phyloP scores from a whole-genome alignment of 2,329 filamentous ascomycete species.

The Macrophomina phaseolina region DNA sequence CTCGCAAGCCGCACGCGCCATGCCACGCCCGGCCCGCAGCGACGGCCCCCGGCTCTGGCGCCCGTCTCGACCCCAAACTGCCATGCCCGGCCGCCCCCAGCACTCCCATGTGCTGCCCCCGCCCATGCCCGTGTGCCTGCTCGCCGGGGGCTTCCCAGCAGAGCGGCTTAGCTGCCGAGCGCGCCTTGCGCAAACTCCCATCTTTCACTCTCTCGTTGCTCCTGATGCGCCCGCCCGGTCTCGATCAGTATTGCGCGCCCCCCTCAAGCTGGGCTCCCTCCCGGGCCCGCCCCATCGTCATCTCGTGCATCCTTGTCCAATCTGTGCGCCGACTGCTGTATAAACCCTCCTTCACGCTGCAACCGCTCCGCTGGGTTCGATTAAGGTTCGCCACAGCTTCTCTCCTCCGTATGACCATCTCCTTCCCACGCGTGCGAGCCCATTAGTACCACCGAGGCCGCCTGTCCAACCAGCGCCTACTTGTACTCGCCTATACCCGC shows the following conservation, averaged over 20 bases:
- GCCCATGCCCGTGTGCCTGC: constrained; percentile 13
- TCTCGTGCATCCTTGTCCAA: constrained; percentile 27
- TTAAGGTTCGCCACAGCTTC: constrained; percentile 28
- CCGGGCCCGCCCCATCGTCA: constrained; percentile 25
- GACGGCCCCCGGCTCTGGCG: constrained; percentile 16
- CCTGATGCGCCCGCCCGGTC: constrained; percentile 22
- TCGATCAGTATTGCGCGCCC: constrained; percentile 12
- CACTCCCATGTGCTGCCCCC: neutral
- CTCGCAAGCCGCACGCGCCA: constrained; percentile 11
- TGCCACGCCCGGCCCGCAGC: constrained; percentile 21
- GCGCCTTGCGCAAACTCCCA: constrained; percentile 24
- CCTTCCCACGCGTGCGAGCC: neutral
- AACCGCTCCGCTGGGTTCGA: constrained; percentile 22
- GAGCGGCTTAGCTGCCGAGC: constrained; percentile 16
- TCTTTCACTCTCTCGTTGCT: constrained; percentile 17
- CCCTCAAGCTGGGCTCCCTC: constrained; percentile 6
- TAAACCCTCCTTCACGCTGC: constrained; percentile 28
- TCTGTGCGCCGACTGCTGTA: constrained; percentile 22
- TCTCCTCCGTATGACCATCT: constrained; percentile 24
- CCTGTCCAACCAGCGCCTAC: constrained; percentile 27
- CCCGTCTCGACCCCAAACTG: constrained; percentile 7
- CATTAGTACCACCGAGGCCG: constrained; percentile 12
- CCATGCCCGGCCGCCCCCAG: constrained; percentile 8
- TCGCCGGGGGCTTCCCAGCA: constrained; percentile 13
- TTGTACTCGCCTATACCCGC: constrained; percentile 28